Conservation (phyloP, 1,139 yeast genomes). For the Meyerozyma carpophila region DNA sequence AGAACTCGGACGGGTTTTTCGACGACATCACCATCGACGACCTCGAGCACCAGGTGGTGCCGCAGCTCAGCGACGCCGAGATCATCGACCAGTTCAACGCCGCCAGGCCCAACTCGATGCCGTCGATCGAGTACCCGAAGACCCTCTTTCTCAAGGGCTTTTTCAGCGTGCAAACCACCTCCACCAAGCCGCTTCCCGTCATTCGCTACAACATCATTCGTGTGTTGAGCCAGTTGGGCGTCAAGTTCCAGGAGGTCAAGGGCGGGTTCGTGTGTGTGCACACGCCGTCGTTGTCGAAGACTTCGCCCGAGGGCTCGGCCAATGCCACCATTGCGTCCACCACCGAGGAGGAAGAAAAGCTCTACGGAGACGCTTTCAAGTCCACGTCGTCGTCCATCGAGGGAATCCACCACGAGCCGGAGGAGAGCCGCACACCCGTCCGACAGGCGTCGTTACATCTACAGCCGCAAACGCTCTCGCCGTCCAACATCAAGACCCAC, state of each 20-base stretch:
- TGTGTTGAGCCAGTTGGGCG: conserved; percentile 72
- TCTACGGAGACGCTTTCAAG: conserved; percentile 42
- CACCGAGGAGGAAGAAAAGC: conserved; percentile 27
- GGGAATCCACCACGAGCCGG: conserved; percentile 7
- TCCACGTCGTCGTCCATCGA: conserved; percentile 31
- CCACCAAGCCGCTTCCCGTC: conserved; percentile 86
- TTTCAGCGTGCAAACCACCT: conserved; percentile 92
- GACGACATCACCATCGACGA: conserved; percentile 61
- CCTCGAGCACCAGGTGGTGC: conserved; percentile 27
- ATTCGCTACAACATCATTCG: conserved; percentile 81
- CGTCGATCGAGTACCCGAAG: conserved; percentile 88
- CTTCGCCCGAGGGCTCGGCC: conserved; percentile 7
- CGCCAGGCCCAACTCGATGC: conserved; percentile 82
- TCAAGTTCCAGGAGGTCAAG: conserved; percentile 81
- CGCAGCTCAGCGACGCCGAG: conserved; percentile 53
- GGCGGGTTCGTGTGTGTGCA: conserved; percentile 92
- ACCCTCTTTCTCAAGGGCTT: conserved; percentile 91
- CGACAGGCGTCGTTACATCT: conserved; percentile 37
- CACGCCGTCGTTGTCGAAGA: conserved; percentile 39
- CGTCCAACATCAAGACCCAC: conserved; percentile 18
- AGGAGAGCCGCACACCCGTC: conserved; percentile 21
- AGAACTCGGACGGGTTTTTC: conserved; percentile 49
- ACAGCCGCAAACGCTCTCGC: conserved; percentile 23
- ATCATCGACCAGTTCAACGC: conserved; percentile 61
- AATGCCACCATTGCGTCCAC: conserved; percentile 23